Evolutionary conservation across 441 rosid species (phyloP).

Genomic region (Rhodomyrtus psidioides): DNA sequence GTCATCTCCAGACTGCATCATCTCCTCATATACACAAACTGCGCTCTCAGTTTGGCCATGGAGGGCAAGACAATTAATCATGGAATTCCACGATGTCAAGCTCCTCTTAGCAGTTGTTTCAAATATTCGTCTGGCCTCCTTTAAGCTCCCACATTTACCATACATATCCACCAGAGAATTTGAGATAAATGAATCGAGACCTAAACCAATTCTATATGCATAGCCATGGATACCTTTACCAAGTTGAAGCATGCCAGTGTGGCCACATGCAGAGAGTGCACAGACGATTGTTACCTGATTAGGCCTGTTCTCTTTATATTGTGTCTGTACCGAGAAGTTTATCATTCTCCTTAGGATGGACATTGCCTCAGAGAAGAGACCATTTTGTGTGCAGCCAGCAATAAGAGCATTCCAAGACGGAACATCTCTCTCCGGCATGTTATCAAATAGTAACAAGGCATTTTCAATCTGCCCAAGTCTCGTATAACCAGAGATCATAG

Average conservation of each 20-base stretch:
- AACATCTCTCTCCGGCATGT: conserved; percentile 58
- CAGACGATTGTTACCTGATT: conserved; percentile 48
- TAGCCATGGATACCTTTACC: conserved; percentile 46
- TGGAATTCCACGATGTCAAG: conserved; percentile 50
- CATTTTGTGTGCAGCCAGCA: conserved; percentile 60
- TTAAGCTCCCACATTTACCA: conserved; percentile 61
- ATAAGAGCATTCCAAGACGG: conserved; percentile 64
- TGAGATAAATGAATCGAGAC: conserved; percentile 28
- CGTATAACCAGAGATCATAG: conserved; percentile 49
- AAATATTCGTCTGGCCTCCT: conserved; percentile 37
- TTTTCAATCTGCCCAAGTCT: conserved; percentile 32
- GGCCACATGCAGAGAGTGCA: conserved; percentile 49
- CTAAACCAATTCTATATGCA: conserved; percentile 25
- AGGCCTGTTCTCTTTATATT: conserved; percentile 19
- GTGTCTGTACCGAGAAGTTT: background rate
- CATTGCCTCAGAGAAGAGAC: conserved; percentile 39
- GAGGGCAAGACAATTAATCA: conserved; percentile 56
- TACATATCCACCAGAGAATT: conserved; percentile 55
- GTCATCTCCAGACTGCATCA: conserved; percentile 19
- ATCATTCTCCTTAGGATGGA: conserved; percentile 40
- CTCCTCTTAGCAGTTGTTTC: conserved; percentile 24
- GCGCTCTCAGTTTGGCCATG: conserved; percentile 46
- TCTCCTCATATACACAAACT: conserved; percentile 39
- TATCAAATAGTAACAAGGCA: conserved; percentile 34
- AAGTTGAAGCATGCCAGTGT: conserved; percentile 39